Percentiles rank a stretch among this genome's conserved stretches.
phyloP scores from a whole-genome alignment of 2,329 filamentous ascomycete species.

The Calonectria ilicicola region DNA sequence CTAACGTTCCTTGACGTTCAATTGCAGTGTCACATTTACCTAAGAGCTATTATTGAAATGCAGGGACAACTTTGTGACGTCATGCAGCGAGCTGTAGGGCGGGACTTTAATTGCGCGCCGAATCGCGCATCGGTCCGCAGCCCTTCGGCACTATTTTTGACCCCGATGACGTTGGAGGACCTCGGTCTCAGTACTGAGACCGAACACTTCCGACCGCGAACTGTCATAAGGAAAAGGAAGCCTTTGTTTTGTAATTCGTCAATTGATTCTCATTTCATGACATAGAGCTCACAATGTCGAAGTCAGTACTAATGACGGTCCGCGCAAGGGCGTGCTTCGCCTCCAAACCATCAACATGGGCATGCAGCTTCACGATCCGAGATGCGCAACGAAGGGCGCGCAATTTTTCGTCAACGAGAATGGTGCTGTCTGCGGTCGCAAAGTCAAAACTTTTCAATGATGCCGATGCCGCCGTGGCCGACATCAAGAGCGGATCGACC shows the following conservation, averaged over 20 bases:
- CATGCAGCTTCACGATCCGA: constrained; percentile 35
- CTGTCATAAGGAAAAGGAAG: constrained; percentile 5
- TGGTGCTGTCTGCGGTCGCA: constrained; percentile 18
- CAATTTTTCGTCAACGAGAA: constrained; percentile 36
- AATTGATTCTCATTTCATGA: not conserved
- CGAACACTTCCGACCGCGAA: constrained; percentile 1
- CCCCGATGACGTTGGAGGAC: not conserved
- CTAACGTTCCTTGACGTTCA: too few relatives aligned
- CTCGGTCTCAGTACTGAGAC: constrained; percentile 15
- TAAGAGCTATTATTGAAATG: not conserved
- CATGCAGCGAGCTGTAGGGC: not conserved
- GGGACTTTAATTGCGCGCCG: constrained; percentile 15
- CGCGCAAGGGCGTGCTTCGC: constrained; percentile 12
- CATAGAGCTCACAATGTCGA: constrained; percentile 10
- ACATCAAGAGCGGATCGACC: constrained; percentile 76
- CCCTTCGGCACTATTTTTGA: constrained; percentile 11
- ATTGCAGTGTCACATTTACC: not conserved
- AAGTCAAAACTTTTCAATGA: constrained; percentile 62
- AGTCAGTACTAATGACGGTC: constrained; percentile 20
- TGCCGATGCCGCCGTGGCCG: constrained; percentile 77
- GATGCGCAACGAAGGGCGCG: constrained; percentile 15
- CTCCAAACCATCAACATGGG: constrained; percentile 32
- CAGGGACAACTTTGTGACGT: not conserved
- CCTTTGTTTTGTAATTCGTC: not conserved
- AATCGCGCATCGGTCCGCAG: not conserved